A percentile compares a stretch with the other conserved stretches of the same genome.
phyloP scores from a whole-genome alignment of 306 rosid species.

The Malus sylvestris region DNA sequence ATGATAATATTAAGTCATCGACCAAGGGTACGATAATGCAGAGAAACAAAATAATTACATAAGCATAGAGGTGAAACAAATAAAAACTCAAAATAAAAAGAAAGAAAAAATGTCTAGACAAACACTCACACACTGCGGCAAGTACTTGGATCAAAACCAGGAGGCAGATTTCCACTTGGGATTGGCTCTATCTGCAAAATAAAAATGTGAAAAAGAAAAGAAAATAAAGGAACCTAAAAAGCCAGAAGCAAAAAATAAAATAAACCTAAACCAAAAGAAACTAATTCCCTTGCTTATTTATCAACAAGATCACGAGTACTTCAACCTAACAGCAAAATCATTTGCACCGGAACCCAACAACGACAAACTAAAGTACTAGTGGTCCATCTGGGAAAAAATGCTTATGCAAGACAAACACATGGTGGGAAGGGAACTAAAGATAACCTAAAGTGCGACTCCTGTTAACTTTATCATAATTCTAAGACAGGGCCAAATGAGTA shows the following conservation, averaged over 20 bases:
- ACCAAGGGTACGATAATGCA: not conserved
- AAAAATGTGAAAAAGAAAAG: conserved; percentile 41
- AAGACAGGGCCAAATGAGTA: not conserved
- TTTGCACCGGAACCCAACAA: conserved; percentile 7
- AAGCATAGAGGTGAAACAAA: conserved; percentile 16
- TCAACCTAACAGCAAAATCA: conserved; percentile 9
- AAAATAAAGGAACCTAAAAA: conserved; percentile 16
- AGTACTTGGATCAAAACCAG: conserved; percentile 99
- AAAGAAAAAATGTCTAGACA: conserved; percentile 38
- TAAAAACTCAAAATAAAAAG: not conserved
- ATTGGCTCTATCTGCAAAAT: conserved; percentile 99
- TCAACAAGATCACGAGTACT: conserved; percentile 20
- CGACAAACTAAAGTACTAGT: not conserved
- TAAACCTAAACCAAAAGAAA: conserved; percentile 23
- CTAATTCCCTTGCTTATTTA: conserved; percentile 8
- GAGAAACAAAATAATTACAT: not conserved
- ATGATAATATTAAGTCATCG: not conserved
- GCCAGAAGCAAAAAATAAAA: conserved; percentile 9
- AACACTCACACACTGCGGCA: conserved; percentile 99
- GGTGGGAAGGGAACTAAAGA: not conserved
- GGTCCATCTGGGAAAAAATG: not conserved
- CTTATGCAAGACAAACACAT: not conserved
- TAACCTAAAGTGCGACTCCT: not conserved
- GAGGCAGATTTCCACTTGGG: conserved; percentile 99
- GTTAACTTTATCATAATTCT: not conserved